Evolutionary conservation across 2,329 filamentous ascomycete genomes (phyloP), one percentile per base, ranked within the genome.

Genomic region (Aspergillus ustus): DNA sequence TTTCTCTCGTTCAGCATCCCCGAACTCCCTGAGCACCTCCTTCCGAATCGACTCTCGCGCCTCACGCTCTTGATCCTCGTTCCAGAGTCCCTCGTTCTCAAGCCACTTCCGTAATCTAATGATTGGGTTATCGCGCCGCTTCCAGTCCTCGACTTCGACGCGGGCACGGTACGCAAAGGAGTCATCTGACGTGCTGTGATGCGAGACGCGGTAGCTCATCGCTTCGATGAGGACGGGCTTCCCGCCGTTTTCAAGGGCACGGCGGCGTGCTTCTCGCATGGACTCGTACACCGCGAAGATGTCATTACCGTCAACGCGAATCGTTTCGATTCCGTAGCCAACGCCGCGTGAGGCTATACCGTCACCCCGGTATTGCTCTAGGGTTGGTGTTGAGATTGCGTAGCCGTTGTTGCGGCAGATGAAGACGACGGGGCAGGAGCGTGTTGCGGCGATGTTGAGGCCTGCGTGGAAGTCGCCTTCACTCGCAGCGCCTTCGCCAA

Each of bases 161-260:
- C 90, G 88, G 1, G 93, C 93, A 8, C 95, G 90, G 80, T 99
- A 99, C 0, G 95, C 95, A 72, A 97, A 99, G 28, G 91, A 95
- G 78, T 99, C 95, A 73, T 99, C 95, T 0, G 91, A 95, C 0
- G 95, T 99, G 77, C 92, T 97, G 80, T 99, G 95, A 75, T 99
- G 93, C 7, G 91, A 94, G 48, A 98, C 93, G n/a, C 95, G 92
- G 79, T 99, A 99, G 25, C 91, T 94, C 91, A 99, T 96, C 59
- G 93, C 93, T 79, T 99, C 95, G 45, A 99, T 90, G 7, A 99
- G 81, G 0, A 99, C 86, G 0, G 92, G 93, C 65, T 86, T 87
- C 4, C 92, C 91, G n/a, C 91, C 92, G 48, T 91, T 88, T 59
- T 90, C 82, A 3, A 98, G 83, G 0, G 94, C 93, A 72, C 94